These are phyloP conservation scores for Cyclotella distinguenda DNA, from an alignment of 108 stramenopile species.

Conservation along the genomic window DNA sequence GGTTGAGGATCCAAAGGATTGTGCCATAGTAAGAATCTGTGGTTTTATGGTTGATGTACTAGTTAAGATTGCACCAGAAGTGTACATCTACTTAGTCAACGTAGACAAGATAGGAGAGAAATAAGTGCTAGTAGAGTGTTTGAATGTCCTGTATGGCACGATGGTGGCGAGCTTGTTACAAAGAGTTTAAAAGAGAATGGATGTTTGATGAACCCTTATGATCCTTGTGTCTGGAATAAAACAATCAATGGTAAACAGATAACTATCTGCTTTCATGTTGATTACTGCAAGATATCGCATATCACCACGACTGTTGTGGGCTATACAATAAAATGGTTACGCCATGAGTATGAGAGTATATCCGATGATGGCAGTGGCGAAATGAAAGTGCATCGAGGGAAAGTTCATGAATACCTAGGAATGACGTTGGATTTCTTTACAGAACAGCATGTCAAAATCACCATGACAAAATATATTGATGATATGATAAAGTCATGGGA, in stretches of 20 bases:
- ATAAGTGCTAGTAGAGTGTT: background rate
- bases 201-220: slow-evolving; percentile 34
- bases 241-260: slow-evolving; percentile 30
- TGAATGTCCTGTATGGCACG: slow-evolving; percentile 15
- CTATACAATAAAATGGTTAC: slow-evolving; percentile 6
- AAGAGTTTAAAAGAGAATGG: background rate
- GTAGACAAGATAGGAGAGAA: background rate
- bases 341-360: slow-evolving; percentile 16
- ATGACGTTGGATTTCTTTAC: slow-evolving; percentile 8
- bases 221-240: slow-evolving; percentile 35
- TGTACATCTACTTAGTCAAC: slow-evolving; percentile 23
- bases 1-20: slow-evolving; percentile 31
- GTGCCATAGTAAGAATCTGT: slow-evolving; percentile 12
- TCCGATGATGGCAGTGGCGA: slow-evolving; percentile 17
- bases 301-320: slow-evolving; percentile 14
- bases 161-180: slow-evolving; percentile 5
- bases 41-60: slow-evolving; percentile 36
- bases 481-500: slow-evolving; percentile 1
- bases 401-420: too few relatives aligned
- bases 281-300: slow-evolving; percentile 45
- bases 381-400: slow-evolving; percentile 12
- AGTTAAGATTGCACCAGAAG: slow-evolving; percentile 15
- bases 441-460: background rate
- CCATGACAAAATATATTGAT: slow-evolving; percentile 6
- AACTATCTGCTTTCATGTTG: slow-evolving; percentile 35